Evolutionary conservation across 2,329 filamentous ascomycete species (phyloP), one percentile per base, ranked within the genome.

Genomic region (Fusarium coffeatum): DNA sequence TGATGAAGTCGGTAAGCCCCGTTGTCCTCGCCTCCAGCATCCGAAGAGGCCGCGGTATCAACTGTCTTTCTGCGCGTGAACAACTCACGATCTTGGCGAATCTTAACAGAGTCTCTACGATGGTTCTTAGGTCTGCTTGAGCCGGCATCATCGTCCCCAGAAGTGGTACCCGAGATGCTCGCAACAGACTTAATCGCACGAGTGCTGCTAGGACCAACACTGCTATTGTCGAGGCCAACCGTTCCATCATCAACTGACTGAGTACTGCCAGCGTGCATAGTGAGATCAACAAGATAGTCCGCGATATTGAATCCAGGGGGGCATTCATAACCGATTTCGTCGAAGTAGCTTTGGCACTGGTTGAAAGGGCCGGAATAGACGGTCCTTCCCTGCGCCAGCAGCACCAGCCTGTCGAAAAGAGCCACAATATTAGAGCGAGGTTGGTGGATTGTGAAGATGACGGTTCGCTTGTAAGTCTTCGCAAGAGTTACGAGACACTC

Each of bases 251-350:
- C 87, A 27, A 77, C 34, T 5, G 88, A 82, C 9, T 86, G 83
- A 22, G 84, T 87, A 46, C 86, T 85, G 62, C 92, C 89, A 25
- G 94, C 94, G 78, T 99, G 96, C 95, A 99, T 98, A 0, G 96
- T 98, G 42, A 99, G 86, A 78, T 99, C 96, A 30, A 99, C 94
- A 8, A 99, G 88, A 77, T 98, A 99, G 79, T 99, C 96, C 6
- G 96, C 96, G 80, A 99, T 98, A 76, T 99, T 99, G 87, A 98
- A 99, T 4, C 97, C 97, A 25, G 94, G 92, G 13, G 96, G 96
- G 76, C 97, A 99, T 50, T 92, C 85, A 79, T 98, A 99, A 45
- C 96, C 97, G 66, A 97, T 90, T 48, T 89, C 87, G 76, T 98
- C 93, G 74, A 99, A 99, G 78, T 98, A 99, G 22, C 88, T 84